Percentiles rank a stretch among this genome's conserved stretches.
phyloP scores from a whole-genome alignment of 208 protist genomes.

The Trypanosoma grayi region DNA sequence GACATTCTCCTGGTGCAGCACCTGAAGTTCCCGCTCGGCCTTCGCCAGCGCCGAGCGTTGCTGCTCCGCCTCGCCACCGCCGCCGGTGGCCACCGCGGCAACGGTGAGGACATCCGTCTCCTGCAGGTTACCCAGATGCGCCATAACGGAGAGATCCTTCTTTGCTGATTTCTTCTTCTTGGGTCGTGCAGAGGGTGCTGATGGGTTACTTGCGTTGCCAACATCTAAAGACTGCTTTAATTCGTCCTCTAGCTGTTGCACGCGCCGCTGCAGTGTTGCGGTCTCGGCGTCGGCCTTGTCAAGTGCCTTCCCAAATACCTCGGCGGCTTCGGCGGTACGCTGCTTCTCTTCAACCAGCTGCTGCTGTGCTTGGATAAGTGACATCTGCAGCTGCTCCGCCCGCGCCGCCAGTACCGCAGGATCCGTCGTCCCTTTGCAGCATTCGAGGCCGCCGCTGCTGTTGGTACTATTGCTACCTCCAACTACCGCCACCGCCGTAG shows the following conservation, averaged over 20 bases:
- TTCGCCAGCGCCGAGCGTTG: conserved; percentile 1
- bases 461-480: background rate
- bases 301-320: conserved; percentile 10
- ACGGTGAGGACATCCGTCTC: conserved; percentile 13
- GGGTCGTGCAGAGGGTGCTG: conserved; percentile 21
- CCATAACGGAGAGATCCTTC: conserved; percentile 16
- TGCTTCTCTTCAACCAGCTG: conserved; percentile 19
- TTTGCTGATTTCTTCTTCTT: conserved; percentile 18
- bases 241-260: conserved; percentile 40
- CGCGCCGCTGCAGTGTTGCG: conserved; percentile 33
- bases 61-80: background rate
- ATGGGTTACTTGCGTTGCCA: conserved; percentile 51
- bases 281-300: conserved; percentile 30
- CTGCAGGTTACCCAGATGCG: conserved; percentile 9
- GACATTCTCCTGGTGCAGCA: conserved; percentile 51
- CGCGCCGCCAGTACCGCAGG: background rate
- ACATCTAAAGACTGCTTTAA: conserved; percentile 37
- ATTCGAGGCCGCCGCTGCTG: background rate
- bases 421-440: background rate
- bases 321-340: conserved; percentile 5
- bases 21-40: conserved; percentile 35
- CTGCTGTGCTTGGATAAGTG: conserved; percentile 16
- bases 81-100: background rate
- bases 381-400: conserved; percentile 20
- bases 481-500: background rate